Percentiles rank a stretch among this genome's conserved stretches.
These are phyloP conservation scores for Hyphopichia pseudoburtonii DNA, from an alignment of 1,139 yeast genomes.

Conservation along the genomic window DNA sequence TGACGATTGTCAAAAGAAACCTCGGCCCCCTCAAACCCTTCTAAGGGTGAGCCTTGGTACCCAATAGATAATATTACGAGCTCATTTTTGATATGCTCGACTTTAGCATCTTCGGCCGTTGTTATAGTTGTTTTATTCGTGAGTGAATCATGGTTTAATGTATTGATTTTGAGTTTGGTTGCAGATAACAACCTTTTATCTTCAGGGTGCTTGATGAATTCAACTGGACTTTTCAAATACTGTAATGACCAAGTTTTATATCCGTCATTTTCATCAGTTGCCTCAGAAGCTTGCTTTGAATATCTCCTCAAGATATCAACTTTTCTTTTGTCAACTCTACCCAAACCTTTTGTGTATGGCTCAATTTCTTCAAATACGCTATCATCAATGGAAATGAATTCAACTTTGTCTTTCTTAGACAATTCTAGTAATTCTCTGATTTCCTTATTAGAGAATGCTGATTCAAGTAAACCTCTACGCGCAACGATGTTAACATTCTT, in stretches of 20 bases:
- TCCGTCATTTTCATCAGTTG: conserved; percentile 16
- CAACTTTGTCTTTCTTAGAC: conserved; percentile 47
- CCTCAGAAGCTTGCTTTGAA: conserved; percentile 24
- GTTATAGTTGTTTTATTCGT: conserved; percentile 35
- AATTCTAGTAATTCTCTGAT: conserved; percentile 78
- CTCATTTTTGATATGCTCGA: conserved; percentile 49
- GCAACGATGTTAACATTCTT: conserved; percentile 73
- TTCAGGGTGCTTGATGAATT: conserved; percentile 36
- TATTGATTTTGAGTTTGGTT: conserved; percentile 51
- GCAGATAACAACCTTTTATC: conserved; percentile 40
- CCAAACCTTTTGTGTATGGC: conserved; percentile 40
- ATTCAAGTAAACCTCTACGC: conserved; percentile 77
- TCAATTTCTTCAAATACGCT: conserved; percentile 42
- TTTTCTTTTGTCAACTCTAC: conserved; percentile 70
- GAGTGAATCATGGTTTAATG: conserved; percentile 34
- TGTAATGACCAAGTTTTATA: conserved; percentile 69
- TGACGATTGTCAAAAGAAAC: conserved; percentile 52
- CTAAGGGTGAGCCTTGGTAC: conserved; percentile 66
- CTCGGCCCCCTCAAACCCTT: conserved; percentile 52
- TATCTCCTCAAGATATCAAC: conserved; percentile 62
- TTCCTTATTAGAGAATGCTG: conserved; percentile 93
- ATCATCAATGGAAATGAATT: conserved; percentile 54
- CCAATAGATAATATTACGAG: conserved; percentile 85
- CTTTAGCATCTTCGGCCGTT: conserved; percentile 34
- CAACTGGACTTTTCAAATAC: conserved; percentile 67